Evolutionary conservation across 73 alveolate genomes (phyloP).

Genomic region (Paramecium tetraurelia): DNA sequence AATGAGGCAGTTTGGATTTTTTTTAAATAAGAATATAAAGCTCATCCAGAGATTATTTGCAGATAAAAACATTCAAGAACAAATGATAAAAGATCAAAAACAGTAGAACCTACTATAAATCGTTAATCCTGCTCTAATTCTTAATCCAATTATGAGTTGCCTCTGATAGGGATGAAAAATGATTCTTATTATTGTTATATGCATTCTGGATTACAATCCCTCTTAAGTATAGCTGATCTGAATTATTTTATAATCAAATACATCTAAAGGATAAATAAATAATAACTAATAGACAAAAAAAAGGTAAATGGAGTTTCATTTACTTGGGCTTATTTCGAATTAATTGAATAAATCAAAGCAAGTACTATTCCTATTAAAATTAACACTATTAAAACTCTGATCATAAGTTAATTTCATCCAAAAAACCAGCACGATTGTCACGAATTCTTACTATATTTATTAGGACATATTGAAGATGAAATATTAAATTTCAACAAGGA

Average conservation of each 20-base stretch:
- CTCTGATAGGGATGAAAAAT: slow-evolving; percentile 14
- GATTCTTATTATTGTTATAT: slow-evolving; percentile 7
- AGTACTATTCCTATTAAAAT: not conserved
- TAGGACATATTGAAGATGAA: slow-evolving; percentile 22
- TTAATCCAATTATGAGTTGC: not conserved
- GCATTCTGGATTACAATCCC: slow-evolving; percentile 4
- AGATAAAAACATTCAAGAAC: not conserved
- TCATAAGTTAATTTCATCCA: slow-evolving; percentile 10
- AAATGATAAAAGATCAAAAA: slow-evolving; percentile 11
- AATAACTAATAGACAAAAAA: not conserved
- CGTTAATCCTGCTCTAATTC: not conserved
- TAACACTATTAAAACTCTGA: not conserved
- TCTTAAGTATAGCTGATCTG: slow-evolving; percentile 16
- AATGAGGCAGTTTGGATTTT: slow-evolving; percentile 22
- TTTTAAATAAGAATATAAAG: slow-evolving; percentile 32
- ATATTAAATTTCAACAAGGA: not conserved
- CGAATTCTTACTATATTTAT: not conserved
- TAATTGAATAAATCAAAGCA: not conserved
- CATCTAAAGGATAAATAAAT: not conserved
- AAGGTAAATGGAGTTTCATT: not conserved
- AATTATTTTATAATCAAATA: not conserved
- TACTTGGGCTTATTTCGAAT: not conserved
- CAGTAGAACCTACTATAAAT: not conserved
- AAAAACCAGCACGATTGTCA: slow-evolving; percentile 44
- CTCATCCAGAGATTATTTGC: not conserved